Conservation (phyloP, 2,329 filamentous ascomycete genomes). For the Fusarium sororula region DNA sequence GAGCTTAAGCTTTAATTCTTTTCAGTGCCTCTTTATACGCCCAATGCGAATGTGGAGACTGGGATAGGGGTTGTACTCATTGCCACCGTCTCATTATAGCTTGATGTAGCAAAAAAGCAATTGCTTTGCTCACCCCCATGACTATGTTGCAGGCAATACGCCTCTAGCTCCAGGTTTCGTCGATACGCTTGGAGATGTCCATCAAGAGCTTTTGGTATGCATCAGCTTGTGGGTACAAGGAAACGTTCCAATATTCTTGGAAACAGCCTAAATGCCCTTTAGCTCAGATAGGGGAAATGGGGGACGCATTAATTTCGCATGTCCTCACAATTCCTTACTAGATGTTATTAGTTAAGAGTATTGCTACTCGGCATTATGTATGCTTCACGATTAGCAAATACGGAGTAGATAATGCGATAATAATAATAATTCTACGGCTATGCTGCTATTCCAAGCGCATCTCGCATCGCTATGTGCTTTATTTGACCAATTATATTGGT, state of each 20-base stretch:
- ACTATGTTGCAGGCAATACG: not conserved
- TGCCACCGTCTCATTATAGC: not conserved
- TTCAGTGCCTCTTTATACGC: rapidly evolving
- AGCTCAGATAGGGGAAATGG: too few species aligned
- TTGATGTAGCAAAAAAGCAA: not conserved
- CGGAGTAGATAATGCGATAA: not conserved
- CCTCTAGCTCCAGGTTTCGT: not conserved
- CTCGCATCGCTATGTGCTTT: rapidly evolving
- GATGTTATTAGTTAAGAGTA: rapidly evolving
- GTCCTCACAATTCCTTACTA: too few species aligned
- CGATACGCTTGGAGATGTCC: not conserved
- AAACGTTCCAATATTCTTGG: rapidly evolving
- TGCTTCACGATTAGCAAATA: too few species aligned
- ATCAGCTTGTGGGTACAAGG: too few species aligned
- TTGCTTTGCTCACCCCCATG: not conserved
- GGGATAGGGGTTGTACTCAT: rapidly evolving
- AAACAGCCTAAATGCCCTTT: too few species aligned
- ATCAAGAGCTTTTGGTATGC: rapidly evolving
- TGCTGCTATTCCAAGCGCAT: rapidly evolving
- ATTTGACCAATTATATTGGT: rapidly evolving
- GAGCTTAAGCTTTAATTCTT: rapidly evolving
- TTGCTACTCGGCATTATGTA: rapidly evolving
- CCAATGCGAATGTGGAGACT: not conserved
- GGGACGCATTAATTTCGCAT: too few species aligned
- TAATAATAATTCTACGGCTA: not conserved